Conservation (phyloP, 2,329 filamentous ascomycete species). For the Myotisia sp. region DNA sequence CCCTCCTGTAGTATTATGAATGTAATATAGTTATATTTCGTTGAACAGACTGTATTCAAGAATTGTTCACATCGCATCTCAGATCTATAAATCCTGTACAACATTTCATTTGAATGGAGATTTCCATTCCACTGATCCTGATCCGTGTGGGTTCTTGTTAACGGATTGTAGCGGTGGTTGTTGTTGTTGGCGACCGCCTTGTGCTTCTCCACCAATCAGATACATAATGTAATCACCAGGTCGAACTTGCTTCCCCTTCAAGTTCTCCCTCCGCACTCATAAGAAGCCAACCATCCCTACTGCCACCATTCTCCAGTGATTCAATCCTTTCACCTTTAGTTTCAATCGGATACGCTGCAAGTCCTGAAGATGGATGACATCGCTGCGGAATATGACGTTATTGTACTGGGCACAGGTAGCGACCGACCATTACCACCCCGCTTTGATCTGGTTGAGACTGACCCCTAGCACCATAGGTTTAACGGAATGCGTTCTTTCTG, state of each 20-base stretch:
- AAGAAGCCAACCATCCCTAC: no score
- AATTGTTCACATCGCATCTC: no score
- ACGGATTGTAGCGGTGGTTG: no score
- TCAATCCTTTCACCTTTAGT: background rate
- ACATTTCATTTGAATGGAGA: no score
- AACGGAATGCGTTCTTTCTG: slow-evolving; percentile 97
- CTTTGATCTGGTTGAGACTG: slow-evolving; percentile 17
- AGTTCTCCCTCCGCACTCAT: no score
- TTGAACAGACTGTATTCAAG: no score
- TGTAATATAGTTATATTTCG: no score
- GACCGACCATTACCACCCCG: slow-evolving; percentile 22
- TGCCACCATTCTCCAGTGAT: background rate
- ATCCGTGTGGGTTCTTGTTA: no score
- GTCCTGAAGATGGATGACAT: slow-evolving; percentile 81
- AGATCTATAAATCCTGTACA: no score
- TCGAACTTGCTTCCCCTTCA: background rate
- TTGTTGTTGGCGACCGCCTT: no score
- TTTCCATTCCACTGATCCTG: no score
- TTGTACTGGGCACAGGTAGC: slow-evolving; percentile 92
- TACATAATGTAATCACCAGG: background rate
- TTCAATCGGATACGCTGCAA: background rate
- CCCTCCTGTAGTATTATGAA: no score
- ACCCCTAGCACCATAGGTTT: slow-evolving; percentile 47
- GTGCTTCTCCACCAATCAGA: background rate
- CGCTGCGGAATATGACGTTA: slow-evolving; percentile 93